These are phyloP conservation scores for Datisca glomerata DNA, from an alignment of 306 rosid genomes.

Conservation along the genomic window DNA sequence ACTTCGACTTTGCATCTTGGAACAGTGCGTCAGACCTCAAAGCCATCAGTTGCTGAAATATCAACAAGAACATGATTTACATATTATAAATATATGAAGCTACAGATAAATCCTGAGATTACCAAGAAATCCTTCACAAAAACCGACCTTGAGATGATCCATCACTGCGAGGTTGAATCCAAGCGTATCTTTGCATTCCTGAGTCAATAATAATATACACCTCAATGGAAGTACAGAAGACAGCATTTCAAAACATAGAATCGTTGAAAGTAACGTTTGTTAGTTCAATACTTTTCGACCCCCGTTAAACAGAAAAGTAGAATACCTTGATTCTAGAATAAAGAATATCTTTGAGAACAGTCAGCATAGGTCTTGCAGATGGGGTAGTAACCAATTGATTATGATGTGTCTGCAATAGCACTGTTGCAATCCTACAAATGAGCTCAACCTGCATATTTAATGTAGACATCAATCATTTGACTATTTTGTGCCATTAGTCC, in stretches of 20 bases:
- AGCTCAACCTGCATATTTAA: slow-evolving; percentile 68
- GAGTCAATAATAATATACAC: no score
- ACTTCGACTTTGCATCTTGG: slow-evolving; percentile 60
- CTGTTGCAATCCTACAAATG: slow-evolving; percentile 59
- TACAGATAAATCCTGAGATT: background rate
- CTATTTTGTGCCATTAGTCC: no score
- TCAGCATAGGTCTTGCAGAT: slow-evolving; percentile 58
- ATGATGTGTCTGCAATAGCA: slow-evolving; percentile 62
- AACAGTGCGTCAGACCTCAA: slow-evolving; percentile 73
- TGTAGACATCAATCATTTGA: no score
- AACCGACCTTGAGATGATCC: slow-evolving; percentile 84
- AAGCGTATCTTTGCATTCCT: slow-evolving; percentile 79
- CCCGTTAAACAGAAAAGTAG: background rate
- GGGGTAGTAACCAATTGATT: slow-evolving; percentile 74
- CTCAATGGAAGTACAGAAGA: no score
- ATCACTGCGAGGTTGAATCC: slow-evolving; percentile 96
- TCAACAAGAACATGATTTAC: slow-evolving; percentile 6
- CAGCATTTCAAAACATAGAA: slow-evolving; percentile 1
- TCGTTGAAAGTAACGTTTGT: background rate
- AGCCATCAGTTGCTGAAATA: slow-evolving; percentile 76
- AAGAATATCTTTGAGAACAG: slow-evolving; percentile 48
- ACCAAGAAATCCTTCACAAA: no score
- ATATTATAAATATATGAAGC: background rate
- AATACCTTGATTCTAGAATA: slow-evolving; percentile 72
- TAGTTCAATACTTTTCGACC: background rate